Conservation (phyloP, 176 grass and related monocot species). For the Urochloa ruziziensis region DNA sequence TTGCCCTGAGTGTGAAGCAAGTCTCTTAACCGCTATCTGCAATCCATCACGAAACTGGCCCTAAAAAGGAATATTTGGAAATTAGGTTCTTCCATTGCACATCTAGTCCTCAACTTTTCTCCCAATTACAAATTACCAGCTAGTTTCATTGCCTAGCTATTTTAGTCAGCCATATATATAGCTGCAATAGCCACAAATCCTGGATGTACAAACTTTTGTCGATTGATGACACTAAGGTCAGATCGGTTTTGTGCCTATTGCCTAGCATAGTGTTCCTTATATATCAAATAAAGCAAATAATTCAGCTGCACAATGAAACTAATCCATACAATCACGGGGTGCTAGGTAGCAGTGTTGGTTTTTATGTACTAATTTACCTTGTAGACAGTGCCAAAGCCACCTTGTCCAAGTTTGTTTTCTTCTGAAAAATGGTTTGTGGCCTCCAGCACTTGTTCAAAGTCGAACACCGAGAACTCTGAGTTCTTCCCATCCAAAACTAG, state of each 20-base stretch:
- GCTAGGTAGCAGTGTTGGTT: too few species aligned
- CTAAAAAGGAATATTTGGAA: not conserved
- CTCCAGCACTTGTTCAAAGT: slow-evolving; percentile 11
- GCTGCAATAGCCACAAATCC: too few species aligned
- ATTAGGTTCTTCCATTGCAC: too few species aligned
- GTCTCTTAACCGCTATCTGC: slow-evolving; percentile 26
- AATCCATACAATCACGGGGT: too few species aligned
- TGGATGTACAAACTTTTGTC: too few species aligned
- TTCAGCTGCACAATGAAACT: too few species aligned
- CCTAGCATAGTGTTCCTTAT: too few species aligned
- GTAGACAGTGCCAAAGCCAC: slow-evolving; percentile 55
- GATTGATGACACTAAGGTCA: too few species aligned
- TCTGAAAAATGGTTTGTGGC: slow-evolving; percentile 44
- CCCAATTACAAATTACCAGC: too few species aligned
- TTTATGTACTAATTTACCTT: slow-evolving; percentile 38
- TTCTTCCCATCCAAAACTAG: slow-evolving; percentile 22
- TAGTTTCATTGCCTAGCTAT: not conserved
- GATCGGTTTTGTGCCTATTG: too few species aligned
- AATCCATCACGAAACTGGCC: not conserved
- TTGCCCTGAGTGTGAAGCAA: slow-evolving; percentile 35
- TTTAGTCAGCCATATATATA: not conserved
- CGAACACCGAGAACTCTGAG: slow-evolving; percentile 38
- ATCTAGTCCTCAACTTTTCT: too few species aligned
- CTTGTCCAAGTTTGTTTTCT: slow-evolving; percentile 42
- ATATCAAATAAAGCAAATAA: too few species aligned